phyloP scores from a whole-genome alignment of 495 filamentous ascomycete species.

The Aspergillus bridgeri region DNA sequence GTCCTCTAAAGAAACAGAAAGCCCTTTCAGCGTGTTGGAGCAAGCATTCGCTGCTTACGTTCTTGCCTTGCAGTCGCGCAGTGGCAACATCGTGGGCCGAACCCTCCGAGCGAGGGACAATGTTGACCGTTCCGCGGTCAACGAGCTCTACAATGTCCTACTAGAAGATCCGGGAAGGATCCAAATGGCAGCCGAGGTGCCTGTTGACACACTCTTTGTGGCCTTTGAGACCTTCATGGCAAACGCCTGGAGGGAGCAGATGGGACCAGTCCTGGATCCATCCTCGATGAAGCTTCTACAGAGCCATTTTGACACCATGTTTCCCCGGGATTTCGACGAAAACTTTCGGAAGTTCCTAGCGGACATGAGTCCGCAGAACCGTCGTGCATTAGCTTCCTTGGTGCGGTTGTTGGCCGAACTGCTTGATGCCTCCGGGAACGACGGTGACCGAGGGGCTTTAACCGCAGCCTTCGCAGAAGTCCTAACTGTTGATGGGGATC shows the following conservation, averaged over 20 bases:
- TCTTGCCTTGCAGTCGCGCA: conserved; percentile 72
- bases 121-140: conserved; percentile 75
- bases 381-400: conserved; percentile 78
- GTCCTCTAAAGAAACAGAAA: conserved; percentile 42
- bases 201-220: conserved; percentile 85
- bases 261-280: conserved; percentile 73
- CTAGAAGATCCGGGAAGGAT: conserved; percentile 74
- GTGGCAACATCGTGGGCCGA: conserved; percentile 79
- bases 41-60: conserved; percentile 84
- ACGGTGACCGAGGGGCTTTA: conserved; percentile 85
- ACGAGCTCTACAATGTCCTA: conserved; percentile 87
- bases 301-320: conserved; percentile 66
- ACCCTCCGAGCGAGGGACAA: conserved; percentile 64
- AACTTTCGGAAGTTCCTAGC: conserved; percentile 72
- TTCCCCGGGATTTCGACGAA: conserved; percentile 77
- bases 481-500: conserved; percentile 69
- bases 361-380: conserved; percentile 88
- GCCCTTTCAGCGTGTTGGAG: conserved; percentile 65
- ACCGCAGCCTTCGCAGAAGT: conserved; percentile 90
- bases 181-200: conserved; percentile 68
- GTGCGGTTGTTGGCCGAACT: conserved; percentile 85
- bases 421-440: conserved; percentile 89
- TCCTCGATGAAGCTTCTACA: conserved; percentile 66
- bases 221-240: conserved; percentile 93
- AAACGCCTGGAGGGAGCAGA: conserved; percentile 82